Percentiles rank a stretch among this genome's conserved stretches.
These are phyloP conservation scores for Lachnellula arida DNA, from an alignment of 2,329 filamentous ascomycete genomes.

Conservation along the genomic window DNA sequence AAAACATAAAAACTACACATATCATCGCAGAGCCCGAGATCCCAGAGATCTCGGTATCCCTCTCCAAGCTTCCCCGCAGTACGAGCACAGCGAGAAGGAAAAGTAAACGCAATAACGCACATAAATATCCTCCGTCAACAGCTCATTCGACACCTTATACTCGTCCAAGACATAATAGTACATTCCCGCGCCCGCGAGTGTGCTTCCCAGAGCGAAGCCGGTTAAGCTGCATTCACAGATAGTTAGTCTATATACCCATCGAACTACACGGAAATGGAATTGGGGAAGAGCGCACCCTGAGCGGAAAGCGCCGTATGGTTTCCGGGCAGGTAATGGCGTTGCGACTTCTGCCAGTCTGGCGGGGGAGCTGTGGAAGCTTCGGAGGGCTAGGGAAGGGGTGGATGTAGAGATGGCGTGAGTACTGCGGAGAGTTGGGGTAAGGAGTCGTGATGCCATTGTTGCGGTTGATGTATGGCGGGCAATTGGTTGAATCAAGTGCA, in stretches of 20 bases:
- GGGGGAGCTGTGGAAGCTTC: conserved; percentile 35
- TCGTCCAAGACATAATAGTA: conserved; percentile 93
- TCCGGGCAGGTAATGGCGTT: conserved; percentile 49
- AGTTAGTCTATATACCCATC: conserved; percentile 1
- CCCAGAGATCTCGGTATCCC: neutral
- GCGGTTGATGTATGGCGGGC: neutral
- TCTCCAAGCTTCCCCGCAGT: conserved; percentile 5
- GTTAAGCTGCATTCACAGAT: conserved; percentile 59
- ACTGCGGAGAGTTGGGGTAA: conserved; percentile 32
- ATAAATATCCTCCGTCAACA: conserved; percentile 92
- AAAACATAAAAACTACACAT: neutral
- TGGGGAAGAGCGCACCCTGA: conserved; percentile 54
- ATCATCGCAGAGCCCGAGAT: neutral
- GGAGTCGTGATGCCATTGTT: conserved; percentile 41
- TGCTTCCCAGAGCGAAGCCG: conserved; percentile 83
- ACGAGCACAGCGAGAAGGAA: neutral
- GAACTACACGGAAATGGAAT: neutral
- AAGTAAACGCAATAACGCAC: conserved; percentile 54
- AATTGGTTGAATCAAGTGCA: neutral
- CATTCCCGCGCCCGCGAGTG: conserved; percentile 71
- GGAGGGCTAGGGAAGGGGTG: conserved; percentile 21
- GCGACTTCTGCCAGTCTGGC: conserved; percentile 34
- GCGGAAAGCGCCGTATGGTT: conserved; percentile 66
- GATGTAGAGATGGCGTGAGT: conserved; percentile 22
- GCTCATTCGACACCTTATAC: conserved; percentile 89